These are phyloP conservation scores for Xylaria nigripes DNA, from an alignment of 495 filamentous ascomycete species.

Conservation along the genomic window DNA sequence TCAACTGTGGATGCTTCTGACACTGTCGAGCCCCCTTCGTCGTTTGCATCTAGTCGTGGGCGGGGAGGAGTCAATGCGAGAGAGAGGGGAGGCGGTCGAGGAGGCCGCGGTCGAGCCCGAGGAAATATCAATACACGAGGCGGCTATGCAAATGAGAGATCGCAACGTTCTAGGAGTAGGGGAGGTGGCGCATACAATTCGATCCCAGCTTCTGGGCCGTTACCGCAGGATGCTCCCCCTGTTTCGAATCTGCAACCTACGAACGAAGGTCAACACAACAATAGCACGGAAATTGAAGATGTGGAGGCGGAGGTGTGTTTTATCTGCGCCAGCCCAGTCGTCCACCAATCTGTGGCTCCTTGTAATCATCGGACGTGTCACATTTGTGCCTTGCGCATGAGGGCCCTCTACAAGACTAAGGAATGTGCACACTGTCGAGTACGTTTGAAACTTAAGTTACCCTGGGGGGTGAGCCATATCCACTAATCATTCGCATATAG, in stretches of 20 bases:
- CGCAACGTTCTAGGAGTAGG: background rate
- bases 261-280: constrained; percentile 5
- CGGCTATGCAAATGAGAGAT: constrained; percentile 1
- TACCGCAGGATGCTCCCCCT: background rate
- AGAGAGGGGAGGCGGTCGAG: constrained; percentile 29
- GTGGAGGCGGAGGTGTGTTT: constrained; percentile 82
- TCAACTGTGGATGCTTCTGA: constrained; percentile 4
- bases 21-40: background rate
- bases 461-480: background rate
- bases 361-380: constrained; percentile 96
- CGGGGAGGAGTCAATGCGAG: constrained; percentile 29
- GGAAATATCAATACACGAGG: constrained; percentile 3
- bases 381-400: constrained; percentile 81
- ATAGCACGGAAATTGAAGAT: constrained; percentile 31
- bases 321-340: constrained; percentile 84
- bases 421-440: constrained; percentile 91
- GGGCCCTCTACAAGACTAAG: constrained; percentile 91
- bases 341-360: constrained; percentile 76
- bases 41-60: constrained; percentile 8
- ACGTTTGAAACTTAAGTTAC: constrained; percentile 26
- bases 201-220: background rate
- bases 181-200: background rate
- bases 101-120: constrained; percentile 10
- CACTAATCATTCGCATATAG: constrained; percentile 32
- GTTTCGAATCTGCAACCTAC: constrained; percentile 4